Percentiles rank a stretch among this genome's conserved stretches.
Evolutionary conservation across 1,284 basidiomycete genomes (phyloP).

Genomic region (Golubevia pallescens): DNA sequence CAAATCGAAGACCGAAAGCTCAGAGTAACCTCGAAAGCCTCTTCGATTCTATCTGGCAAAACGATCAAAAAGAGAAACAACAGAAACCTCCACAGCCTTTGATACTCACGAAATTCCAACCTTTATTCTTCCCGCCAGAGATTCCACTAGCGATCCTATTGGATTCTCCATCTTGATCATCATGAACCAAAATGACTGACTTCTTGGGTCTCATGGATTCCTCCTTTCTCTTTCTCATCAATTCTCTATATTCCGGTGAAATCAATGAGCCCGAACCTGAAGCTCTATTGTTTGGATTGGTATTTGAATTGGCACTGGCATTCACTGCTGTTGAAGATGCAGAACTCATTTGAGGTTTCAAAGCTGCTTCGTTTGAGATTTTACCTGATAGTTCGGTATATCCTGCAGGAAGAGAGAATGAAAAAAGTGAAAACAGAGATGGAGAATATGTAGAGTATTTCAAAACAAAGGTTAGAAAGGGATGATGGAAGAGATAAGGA

Average conservation of each 20-base stretch:
- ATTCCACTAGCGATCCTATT: neutral
- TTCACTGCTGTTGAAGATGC: neutral
- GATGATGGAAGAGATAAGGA: too few species aligned
- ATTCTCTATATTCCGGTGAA: neutral
- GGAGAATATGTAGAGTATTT: too few species aligned
- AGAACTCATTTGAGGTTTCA: constrained; percentile 38
- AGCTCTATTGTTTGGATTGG: neutral
- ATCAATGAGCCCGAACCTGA: neutral
- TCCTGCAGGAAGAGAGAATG: constrained; percentile 9
- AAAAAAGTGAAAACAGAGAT: too few species aligned
- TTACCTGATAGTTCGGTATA: constrained; percentile 43
- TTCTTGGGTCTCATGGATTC: neutral
- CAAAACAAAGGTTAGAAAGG: too few species aligned
- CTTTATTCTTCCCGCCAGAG: neutral
- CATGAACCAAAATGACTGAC: neutral
- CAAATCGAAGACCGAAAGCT: neutral
- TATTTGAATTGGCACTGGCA: too few species aligned
- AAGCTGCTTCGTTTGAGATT: constrained; percentile 51
- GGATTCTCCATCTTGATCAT: neutral
- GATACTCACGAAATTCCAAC: neutral
- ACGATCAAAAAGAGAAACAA: neutral
- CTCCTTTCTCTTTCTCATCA: neutral
- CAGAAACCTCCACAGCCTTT: too few species aligned
- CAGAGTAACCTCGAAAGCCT: neutral
- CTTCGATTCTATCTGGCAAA: neutral